Conservation (phyloP, 164 flowering plant genomes). For the Brasenia schreberi region DNA sequence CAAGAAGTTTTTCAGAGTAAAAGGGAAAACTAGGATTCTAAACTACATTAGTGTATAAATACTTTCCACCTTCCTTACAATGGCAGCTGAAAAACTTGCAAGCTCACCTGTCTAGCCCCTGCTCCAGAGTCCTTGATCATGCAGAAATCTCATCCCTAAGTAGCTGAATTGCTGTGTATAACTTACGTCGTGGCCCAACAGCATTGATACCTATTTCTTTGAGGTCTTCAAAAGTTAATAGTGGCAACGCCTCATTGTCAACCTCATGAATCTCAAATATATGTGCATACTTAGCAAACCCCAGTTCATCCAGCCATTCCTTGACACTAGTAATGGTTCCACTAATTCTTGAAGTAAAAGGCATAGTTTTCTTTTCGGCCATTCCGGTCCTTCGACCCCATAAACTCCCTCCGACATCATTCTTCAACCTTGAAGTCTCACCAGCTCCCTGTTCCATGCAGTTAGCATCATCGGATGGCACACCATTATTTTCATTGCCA, state of each 20-base stretch:
- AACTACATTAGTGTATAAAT: neutral
- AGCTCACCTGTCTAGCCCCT: neutral
- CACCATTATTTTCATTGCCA: constrained; percentile 8
- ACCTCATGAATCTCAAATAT: constrained; percentile 40
- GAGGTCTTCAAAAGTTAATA: constrained; percentile 44
- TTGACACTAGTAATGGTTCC: constrained; percentile 10
- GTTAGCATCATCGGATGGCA: constrained; percentile 4
- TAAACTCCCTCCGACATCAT: neutral
- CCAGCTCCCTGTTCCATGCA: constrained; percentile 3
- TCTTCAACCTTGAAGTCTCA: constrained; percentile 8
- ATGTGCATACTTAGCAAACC: constrained; percentile 28
- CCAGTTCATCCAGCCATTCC: constrained; percentile 36
- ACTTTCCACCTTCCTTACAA: neutral
- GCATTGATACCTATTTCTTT: constrained; percentile 43
- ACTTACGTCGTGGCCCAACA: constrained; percentile 34
- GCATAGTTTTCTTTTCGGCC: neutral
- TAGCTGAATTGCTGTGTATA: constrained; percentile 27
- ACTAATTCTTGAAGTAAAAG: neutral
- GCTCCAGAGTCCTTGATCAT: neutral
- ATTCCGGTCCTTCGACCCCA: neutral
- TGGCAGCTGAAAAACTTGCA: neutral
- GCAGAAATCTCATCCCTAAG: constrained; percentile 4
- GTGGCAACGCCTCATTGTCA: constrained; percentile 31
- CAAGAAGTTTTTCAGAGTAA: no score
- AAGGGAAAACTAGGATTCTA: neutral